Conservation (phyloP, 1,284 basidiomycete species). For the Ustilago hordei region DNA sequence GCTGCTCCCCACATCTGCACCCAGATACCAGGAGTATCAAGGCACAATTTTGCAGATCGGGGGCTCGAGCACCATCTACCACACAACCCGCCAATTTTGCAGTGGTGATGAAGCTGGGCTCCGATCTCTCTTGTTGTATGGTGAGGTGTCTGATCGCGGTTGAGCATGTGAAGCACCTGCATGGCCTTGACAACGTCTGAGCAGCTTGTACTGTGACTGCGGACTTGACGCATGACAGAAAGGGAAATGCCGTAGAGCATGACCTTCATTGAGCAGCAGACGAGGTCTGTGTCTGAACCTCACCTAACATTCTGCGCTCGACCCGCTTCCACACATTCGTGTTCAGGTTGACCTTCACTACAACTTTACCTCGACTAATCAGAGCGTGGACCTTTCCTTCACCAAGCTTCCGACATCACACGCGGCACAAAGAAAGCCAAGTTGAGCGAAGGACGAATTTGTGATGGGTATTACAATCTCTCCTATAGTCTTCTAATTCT, state of each 20-base stretch:
- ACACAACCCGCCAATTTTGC: background rate
- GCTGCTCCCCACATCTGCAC: background rate
- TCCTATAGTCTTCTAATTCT: slow-evolving; percentile 25
- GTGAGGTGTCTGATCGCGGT: background rate
- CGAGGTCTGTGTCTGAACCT: background rate
- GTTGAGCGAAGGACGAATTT: background rate
- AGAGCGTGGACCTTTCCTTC: background rate
- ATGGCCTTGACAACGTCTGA: background rate
- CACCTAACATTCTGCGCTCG: background rate
- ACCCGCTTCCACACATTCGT: background rate
- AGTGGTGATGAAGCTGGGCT: background rate
- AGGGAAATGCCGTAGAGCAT: background rate
- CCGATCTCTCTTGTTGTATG: background rate
- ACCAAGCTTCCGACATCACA: background rate
- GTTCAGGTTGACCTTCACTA: background rate
- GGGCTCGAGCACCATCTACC: background rate
- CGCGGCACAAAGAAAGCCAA: background rate
- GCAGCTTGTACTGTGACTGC: background rate
- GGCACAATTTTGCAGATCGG: background rate
- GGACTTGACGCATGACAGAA: background rate
- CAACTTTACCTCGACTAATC: background rate
- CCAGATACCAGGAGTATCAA: background rate
- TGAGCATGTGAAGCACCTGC: background rate
- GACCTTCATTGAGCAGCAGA: background rate
- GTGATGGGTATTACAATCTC: background rate